phyloP scores from a whole-genome alignment of 257 asterid species.

The Fraxinus americana region DNA sequence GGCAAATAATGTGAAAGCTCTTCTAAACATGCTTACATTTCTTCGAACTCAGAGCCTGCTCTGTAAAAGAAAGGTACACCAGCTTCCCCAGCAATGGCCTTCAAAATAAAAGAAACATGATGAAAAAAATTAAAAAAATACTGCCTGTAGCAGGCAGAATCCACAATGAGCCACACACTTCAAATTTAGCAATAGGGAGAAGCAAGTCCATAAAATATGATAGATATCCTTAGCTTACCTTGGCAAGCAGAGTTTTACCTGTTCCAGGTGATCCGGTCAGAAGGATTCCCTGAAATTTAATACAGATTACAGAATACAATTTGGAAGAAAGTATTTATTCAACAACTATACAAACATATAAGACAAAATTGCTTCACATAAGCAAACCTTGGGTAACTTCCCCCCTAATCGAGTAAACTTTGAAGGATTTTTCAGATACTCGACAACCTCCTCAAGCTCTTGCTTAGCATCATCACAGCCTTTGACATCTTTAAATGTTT shows the following conservation, averaged over 20 bases:
- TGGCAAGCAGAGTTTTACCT: constrained; percentile 94
- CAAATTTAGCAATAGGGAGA: constrained; percentile 13
- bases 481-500: constrained; percentile 96
- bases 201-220: constrained; percentile 2
- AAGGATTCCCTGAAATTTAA: constrained; percentile 81
- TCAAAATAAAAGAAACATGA: constrained; percentile 40
- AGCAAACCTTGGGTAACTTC: constrained; percentile 89
- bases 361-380: constrained; percentile 14
- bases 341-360: constrained; percentile 10
- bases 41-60: constrained; percentile 98
- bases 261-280: constrained; percentile 99
- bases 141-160: neutral
- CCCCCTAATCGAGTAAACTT: constrained; percentile 97
- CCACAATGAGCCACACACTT: neutral
- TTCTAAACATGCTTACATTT: constrained; percentile 60
- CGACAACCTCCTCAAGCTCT: constrained; percentile 99
- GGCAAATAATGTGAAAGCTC: constrained; percentile 13
- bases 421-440: constrained; percentile 86
- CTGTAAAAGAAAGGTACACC: constrained; percentile 97
- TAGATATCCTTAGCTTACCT: constrained; percentile 48
- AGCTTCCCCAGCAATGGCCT: constrained; percentile 99
- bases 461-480: constrained; percentile 99
- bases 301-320: constrained; percentile 14
- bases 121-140: constrained; percentile 6
- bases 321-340: constrained; percentile 21